These are phyloP conservation scores for Nakaseomyces glabratus DNA, from an alignment of 1,139 yeast genomes.

Conservation along the genomic window DNA sequence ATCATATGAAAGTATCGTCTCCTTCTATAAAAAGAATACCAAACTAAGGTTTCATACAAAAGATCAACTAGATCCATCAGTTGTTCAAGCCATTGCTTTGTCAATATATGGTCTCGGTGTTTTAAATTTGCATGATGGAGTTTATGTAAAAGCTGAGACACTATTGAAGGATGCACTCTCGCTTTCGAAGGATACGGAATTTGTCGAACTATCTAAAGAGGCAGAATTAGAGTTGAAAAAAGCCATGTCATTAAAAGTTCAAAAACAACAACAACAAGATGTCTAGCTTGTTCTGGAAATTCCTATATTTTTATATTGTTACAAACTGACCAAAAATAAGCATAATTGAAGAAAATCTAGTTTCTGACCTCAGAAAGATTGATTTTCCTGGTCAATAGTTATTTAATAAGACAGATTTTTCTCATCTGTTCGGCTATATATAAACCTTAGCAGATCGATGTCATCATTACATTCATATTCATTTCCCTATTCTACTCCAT, in stretches of 20 bases:
- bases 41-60: slow-evolving; percentile 30
- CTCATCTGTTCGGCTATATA: too few species aligned
- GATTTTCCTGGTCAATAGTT: too few species aligned
- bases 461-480: slow-evolving; percentile 5
- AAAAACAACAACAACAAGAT: slow-evolving; percentile 8
- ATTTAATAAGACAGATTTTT: too few species aligned
- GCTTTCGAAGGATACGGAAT: slow-evolving; percentile 60
- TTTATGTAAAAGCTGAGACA: slow-evolving; percentile 43
- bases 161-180: slow-evolving; percentile 61
- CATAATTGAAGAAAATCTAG: too few species aligned
- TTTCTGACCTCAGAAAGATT: too few species aligned
- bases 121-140: slow-evolving; percentile 46
- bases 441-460: neutral
- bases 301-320: too few species aligned
- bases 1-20: slow-evolving; percentile 47
- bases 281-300: too few species aligned
- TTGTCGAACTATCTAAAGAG: slow-evolving; percentile 51
- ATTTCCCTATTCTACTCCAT: slow-evolving; percentile 21
- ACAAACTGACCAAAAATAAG: too few species aligned
- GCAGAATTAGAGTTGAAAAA: slow-evolving; percentile 58
- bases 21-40: slow-evolving; percentile 45
- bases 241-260: slow-evolving; percentile 15
- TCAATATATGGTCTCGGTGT: slow-evolving; percentile 85
- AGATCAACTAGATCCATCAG: slow-evolving; percentile 37
- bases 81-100: slow-evolving; percentile 63